Evolutionary conservation across 148 eudicot species (phyloP).

Genomic region (Arbutus unedo): DNA sequence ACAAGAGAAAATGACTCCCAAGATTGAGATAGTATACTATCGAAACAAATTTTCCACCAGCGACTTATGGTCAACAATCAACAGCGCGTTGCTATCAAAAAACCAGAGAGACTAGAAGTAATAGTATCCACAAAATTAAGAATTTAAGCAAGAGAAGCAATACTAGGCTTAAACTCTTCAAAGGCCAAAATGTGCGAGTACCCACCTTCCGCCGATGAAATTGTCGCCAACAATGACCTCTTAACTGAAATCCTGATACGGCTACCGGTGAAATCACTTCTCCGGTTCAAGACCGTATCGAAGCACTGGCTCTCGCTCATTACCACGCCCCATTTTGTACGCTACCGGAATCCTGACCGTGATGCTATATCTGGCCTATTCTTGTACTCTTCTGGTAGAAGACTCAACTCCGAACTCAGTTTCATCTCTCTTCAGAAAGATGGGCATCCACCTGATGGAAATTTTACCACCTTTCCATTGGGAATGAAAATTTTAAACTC

Average conservation of each 20-base stretch:
- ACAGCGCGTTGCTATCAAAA: background rate
- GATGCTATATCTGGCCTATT: slow-evolving; percentile 10
- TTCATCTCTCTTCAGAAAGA: slow-evolving; percentile 1
- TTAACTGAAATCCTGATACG: slow-evolving; percentile 15
- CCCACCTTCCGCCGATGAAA: background rate
- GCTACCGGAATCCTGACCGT: slow-evolving; percentile 8
- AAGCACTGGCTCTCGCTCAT: slow-evolving; percentile 15
- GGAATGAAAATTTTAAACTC: slow-evolving; percentile 4
- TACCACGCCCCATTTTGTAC: background rate
- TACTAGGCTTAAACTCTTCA: background rate
- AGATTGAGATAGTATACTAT: background rate
- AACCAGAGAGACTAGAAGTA: background rate
- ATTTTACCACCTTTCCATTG: background rate
- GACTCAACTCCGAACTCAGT: background rate
- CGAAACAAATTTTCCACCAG: background rate
- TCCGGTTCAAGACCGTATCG: slow-evolving; percentile 15
- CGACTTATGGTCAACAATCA: background rate
- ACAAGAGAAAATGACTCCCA: background rate
- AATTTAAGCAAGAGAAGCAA: background rate
- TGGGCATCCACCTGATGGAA: background rate
- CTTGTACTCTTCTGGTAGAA: slow-evolving; percentile 6
- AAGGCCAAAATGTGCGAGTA: background rate
- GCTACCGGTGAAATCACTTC: slow-evolving; percentile 16
- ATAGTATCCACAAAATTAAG: background rate
- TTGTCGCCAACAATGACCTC: slow-evolving; percentile 16